Conservation (phyloP, 1,284 basidiomycete species). For the Cutaneotrichosporon sp. region DNA sequence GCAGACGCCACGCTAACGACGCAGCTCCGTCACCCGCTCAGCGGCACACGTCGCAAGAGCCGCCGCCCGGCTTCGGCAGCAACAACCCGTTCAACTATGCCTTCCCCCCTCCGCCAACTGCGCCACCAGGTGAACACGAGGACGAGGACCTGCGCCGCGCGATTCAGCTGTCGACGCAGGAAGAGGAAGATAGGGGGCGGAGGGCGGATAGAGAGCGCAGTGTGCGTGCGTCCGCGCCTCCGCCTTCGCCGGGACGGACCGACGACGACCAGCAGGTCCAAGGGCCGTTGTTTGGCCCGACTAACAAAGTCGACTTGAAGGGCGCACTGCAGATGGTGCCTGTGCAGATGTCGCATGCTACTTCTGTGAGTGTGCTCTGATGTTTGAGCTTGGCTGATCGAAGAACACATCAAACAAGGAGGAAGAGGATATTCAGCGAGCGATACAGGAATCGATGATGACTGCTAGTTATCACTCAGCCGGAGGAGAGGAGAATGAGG, state of each 20-base stretch:
- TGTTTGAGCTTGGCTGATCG: no score
- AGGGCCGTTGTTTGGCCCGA: slow-evolving; percentile 35
- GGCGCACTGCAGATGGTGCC: slow-evolving; percentile 29
- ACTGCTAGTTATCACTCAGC: slow-evolving; percentile 41
- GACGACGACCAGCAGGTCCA: slow-evolving; percentile 6
- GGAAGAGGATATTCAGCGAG: slow-evolving; percentile 41
- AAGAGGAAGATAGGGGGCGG: not conserved
- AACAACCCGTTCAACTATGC: slow-evolving; percentile 30
- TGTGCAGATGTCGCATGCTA: no score
- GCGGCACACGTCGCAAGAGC: not conserved
- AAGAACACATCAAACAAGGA: slow-evolving; percentile 21
- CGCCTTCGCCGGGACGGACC: slow-evolving; percentile 28
- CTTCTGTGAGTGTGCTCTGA: not conserved
- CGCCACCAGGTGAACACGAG: slow-evolving; percentile 3
- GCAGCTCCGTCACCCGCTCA: not conserved
- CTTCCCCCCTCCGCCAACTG: slow-evolving; percentile 50
- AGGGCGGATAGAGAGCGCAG: slow-evolving; percentile 29
- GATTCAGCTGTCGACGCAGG: slow-evolving; percentile 17
- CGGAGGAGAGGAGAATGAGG: slow-evolving; percentile 9
- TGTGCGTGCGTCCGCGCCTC: slow-evolving; percentile 37
- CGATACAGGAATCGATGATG: slow-evolving; percentile 45
- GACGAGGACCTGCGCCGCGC: slow-evolving; percentile 26
- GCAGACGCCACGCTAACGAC: not conserved
- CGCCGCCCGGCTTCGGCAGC: slow-evolving; percentile 1
- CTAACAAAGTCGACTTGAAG: slow-evolving; percentile 31